Conservation (phyloP, 73 alveolate genomes). For the Tetrahymena malaccensis region DNA sequence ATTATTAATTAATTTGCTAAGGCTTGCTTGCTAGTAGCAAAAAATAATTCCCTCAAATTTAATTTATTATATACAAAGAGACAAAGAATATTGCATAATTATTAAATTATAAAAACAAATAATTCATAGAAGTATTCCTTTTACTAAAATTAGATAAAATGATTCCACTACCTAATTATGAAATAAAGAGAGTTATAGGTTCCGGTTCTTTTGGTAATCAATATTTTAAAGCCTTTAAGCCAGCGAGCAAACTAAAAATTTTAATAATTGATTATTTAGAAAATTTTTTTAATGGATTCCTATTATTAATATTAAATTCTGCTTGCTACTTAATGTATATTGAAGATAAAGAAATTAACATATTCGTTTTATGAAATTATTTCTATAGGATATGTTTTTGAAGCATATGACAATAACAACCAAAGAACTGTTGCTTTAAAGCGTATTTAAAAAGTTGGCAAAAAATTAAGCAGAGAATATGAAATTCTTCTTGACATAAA, state of each 20-base stretch:
- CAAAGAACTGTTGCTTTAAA: slow-evolving; percentile 72
- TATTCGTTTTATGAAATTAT: too few relatives aligned
- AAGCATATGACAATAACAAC: slow-evolving; percentile 70
- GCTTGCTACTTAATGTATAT: background rate
- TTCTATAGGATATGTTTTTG: slow-evolving; percentile 77
- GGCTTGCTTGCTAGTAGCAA: background rate
- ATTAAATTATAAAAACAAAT: background rate
- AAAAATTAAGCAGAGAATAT: slow-evolving; percentile 75
- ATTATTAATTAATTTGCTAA: background rate
- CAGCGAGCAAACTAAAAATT: background rate
- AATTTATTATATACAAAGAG: background rate
- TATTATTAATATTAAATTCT: background rate
- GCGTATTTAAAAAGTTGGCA: slow-evolving; percentile 83
- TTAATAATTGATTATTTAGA: background rate
- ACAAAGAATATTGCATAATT: background rate
- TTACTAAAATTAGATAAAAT: background rate
- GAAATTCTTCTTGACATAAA: slow-evolving; percentile 72
- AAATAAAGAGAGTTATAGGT: slow-evolving; percentile 51
- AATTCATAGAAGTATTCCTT: background rate
- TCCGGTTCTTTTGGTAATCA: slow-evolving; percentile 66
- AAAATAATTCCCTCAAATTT: background rate
- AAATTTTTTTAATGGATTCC: background rate
- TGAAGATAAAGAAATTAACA: background rate
- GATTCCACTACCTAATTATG: slow-evolving; percentile 43
- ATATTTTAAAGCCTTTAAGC: background rate